Percentiles rank a stretch among this genome's conserved stretches.
These are phyloP conservation scores for Salmacisia buchloeana DNA, from an alignment of 1,284 basidiomycete species.

Conservation along the genomic window DNA sequence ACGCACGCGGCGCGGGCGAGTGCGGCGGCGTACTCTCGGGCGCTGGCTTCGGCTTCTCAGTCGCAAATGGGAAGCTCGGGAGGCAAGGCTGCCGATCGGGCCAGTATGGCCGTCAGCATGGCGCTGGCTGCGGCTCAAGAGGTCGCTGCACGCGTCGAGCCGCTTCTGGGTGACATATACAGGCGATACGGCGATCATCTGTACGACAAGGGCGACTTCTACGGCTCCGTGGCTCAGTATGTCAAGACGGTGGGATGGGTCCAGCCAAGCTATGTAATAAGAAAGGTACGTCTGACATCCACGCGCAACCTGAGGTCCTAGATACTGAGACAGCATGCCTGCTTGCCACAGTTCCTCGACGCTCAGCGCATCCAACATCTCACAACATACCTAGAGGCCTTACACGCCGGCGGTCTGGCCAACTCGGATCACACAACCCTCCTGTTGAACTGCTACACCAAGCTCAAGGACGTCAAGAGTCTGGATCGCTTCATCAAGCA, in stretches of 20 bases:
- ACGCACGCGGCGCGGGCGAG: conserved; percentile 26
- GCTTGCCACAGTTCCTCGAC: conserved; percentile 71
- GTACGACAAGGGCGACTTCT: conserved; percentile 84
- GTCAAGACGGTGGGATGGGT: conserved; percentile 81
- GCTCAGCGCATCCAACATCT: conserved; percentile 92
- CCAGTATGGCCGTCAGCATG: conserved; percentile 6
- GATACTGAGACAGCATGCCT: background rate
- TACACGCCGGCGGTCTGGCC: conserved; percentile 80
- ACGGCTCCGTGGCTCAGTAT: conserved; percentile 86
- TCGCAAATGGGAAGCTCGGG: background rate
- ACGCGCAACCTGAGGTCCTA: background rate
- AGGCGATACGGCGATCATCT: conserved; percentile 82
- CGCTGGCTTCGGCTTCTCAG: background rate
- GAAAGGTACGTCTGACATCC: conserved; percentile 54
- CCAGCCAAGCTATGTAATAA: conserved; percentile 90
- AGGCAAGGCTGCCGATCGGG: conserved; percentile 4
- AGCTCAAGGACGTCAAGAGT: conserved; percentile 81
- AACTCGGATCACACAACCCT: conserved; percentile 96
- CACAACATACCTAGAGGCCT: conserved; percentile 88
- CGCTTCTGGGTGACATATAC: conserved; percentile 43
- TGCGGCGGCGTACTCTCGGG: conserved; percentile 10
- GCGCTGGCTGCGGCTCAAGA: conserved; percentile 19
- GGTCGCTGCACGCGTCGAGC: conserved; percentile 21
- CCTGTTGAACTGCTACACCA: conserved; percentile 72
- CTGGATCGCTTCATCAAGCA: conserved; percentile 83